Base-by-base conservation (phyloP, 1,139 yeast genomes). In the Magnusiomyces suaveolens region DNA sequence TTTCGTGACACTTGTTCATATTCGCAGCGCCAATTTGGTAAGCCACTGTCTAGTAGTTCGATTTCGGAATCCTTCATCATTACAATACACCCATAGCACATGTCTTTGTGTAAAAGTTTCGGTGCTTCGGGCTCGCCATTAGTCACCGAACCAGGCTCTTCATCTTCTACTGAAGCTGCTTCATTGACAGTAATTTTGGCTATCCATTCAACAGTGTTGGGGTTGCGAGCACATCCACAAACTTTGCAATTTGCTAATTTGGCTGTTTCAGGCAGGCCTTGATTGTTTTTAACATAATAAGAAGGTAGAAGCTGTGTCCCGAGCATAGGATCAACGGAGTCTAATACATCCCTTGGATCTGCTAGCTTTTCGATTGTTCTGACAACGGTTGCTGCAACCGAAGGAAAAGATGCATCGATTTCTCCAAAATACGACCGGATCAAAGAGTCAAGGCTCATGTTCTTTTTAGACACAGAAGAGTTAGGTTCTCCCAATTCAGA, bases 301-400 rank as follows among this genome's bases (percentile, higher is more conserved):
- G 14, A 4, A 10, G 36, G 12, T 3, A 2, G 54, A 38, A 12
- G 52, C 51, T 16, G 57, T 48, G 23, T 48, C 52, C 16, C 44
- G 53, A 23, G 51, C 51, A 48, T 3, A 55, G 56, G 41, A 51
- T 26, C 29, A 48, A 41, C 50, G 56, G 14, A 39, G 41, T n/a
- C 59, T 51, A 21, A 55, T 46, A 44, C 33, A 12, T 12, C 20
- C 4, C 29, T 23, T 2, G 64, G 88, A 10, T 77, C 77, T 0
- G 80, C 81, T 52, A 92, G 71, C 67, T 92, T 90, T 52, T 83
- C 83, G 12, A 95, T 96, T 0, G 96, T 90, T 60, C 87, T 83
- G 14, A 89, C 90, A 21, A 92, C 97, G 0, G 98, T 90, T 0
- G 97, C 85, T 1, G 94, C 92, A 2, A 94, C 88, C 52, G 95